Conservation (phyloP, 148 eudicot genomes). For the Limonium bicolor region DNA sequence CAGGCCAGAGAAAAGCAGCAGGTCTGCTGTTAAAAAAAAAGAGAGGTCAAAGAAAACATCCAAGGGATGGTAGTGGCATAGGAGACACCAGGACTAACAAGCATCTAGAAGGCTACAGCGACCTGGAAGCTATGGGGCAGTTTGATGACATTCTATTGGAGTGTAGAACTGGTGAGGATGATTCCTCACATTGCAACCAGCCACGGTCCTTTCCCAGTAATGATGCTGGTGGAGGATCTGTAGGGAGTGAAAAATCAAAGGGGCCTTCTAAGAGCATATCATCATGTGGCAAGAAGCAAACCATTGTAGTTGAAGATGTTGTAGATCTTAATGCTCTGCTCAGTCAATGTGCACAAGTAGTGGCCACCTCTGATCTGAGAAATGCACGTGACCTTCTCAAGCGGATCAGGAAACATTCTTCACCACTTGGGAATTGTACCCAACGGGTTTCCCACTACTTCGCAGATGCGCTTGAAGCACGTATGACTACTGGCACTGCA, state of each 20-base stretch:
- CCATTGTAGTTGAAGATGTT: constrained; percentile 11
- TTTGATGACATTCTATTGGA: constrained; percentile 26
- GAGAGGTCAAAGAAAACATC: constrained; percentile 21
- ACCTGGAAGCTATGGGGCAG: constrained; percentile 22
- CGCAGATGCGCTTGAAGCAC: constrained; percentile 43
- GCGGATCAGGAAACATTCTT: constrained; percentile 26
- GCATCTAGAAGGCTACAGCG: constrained; percentile 14
- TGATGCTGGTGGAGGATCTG: constrained; percentile 7
- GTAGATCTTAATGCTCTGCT: constrained; percentile 30
- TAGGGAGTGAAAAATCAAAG: constrained; percentile 1
- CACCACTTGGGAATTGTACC: constrained; percentile 27
- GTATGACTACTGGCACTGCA: too few relatives aligned
- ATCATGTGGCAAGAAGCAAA: constrained; percentile 4
- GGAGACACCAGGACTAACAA: constrained; percentile 25
- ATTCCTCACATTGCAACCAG: neutral
- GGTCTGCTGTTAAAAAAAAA: constrained; percentile 3
- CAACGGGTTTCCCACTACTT: constrained; percentile 50
- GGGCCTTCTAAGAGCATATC: constrained; percentile 10
- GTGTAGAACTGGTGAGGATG: constrained; percentile 12
- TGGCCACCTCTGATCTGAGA: constrained; percentile 18
- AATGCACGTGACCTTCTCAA: constrained; percentile 22
- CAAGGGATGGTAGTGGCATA: constrained; percentile 8
- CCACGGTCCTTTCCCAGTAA: constrained; percentile 7
- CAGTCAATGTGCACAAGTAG: constrained; percentile 30
- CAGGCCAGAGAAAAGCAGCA: neutral